A percentile compares a stretch with the other conserved stretches of the same genome.
phyloP scores from a whole-genome alignment of 2,329 filamentous ascomycete species.

The Diplocarpon mali region DNA sequence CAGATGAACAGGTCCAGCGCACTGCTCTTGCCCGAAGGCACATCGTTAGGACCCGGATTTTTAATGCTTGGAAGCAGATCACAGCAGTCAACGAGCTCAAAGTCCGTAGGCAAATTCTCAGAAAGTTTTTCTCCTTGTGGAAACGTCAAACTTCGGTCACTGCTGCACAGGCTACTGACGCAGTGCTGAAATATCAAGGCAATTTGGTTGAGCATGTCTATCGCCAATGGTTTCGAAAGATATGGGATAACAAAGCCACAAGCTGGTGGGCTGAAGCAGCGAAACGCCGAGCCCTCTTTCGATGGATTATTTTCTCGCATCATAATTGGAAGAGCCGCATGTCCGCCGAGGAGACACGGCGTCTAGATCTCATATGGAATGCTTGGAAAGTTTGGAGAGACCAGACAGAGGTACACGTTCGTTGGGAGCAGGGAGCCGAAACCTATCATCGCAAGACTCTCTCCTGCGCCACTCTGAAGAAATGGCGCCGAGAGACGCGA shows the following conservation, averaged over 20 bases:
- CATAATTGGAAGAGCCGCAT: slow-evolving; percentile 12
- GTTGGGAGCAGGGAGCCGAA: slow-evolving; percentile 12
- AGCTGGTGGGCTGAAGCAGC: slow-evolving; percentile 11
- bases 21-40: slow-evolving; percentile 60
- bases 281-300: slow-evolving; percentile 15
- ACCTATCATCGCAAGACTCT: slow-evolving; percentile 6
- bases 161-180: slow-evolving; percentile 18
- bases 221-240: slow-evolving; percentile 30
- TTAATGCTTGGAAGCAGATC: slow-evolving; percentile 58
- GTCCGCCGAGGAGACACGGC: slow-evolving; percentile 16
- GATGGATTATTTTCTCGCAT: slow-evolving; percentile 18
- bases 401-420: slow-evolving; percentile 8
- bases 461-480: slow-evolving; percentile 13
- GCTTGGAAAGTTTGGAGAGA: slow-evolving; percentile 19
- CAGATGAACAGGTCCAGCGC: slow-evolving; percentile 52
- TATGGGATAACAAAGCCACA: slow-evolving; percentile 15
- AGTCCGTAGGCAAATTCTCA: slow-evolving; percentile 38
- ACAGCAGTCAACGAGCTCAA: slow-evolving; percentile 35
- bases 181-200: slow-evolving; percentile 24
- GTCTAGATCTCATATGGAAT: slow-evolving; percentile 12
- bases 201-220: slow-evolving; percentile 25
- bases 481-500: slow-evolving; percentile 21
- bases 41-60: slow-evolving; percentile 57
- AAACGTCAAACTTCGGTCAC: slow-evolving; percentile 15
- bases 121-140: slow-evolving; percentile 44